A percentile compares a stretch with the other conserved stretches of the same genome.
phyloP scores from a whole-genome alignment of 2,329 filamentous ascomycete species.

The Fusarium sp. region DNA sequence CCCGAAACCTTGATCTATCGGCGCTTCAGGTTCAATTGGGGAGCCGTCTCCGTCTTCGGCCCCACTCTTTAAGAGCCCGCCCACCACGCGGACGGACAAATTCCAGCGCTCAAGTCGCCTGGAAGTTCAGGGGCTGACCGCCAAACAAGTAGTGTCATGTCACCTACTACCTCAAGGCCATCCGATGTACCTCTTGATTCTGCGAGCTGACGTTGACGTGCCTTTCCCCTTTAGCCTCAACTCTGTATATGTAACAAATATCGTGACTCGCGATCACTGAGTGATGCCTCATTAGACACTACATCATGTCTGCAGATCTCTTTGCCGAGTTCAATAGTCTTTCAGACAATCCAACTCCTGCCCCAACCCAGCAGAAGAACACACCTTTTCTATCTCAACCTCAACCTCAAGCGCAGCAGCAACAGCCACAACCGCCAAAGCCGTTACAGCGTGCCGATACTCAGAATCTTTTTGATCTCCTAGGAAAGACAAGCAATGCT shows the following conservation, averaged over 20 bases:
- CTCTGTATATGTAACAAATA: constrained; percentile 3
- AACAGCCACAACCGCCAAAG: constrained; percentile 11
- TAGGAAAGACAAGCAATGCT: constrained; percentile 31
- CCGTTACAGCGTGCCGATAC: constrained; percentile 28
- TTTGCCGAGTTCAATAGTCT: constrained; percentile 71
- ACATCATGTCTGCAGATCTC: constrained; percentile 71
- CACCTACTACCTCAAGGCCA: not conserved
- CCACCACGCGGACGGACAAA: constrained; percentile 1
- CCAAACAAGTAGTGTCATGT: constrained; percentile 28
- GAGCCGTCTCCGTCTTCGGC: constrained; percentile 26
- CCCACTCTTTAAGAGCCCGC: constrained; percentile 26
- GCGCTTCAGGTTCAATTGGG: constrained; percentile 30
- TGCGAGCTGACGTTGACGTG: not conserved
- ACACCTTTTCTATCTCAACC: constrained; percentile 23
- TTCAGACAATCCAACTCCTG: constrained; percentile 52
- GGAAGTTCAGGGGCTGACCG: constrained; percentile 31
- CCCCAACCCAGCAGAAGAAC: constrained; percentile 32
- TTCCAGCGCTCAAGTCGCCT: constrained; percentile 3
- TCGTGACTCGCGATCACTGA: constrained; percentile 13
- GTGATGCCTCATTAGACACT: constrained; percentile 31
- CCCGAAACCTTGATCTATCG: constrained; percentile 23
- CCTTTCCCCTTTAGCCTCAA: not conserved
- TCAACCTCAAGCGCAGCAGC: constrained; percentile 11
- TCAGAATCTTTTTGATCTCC: constrained; percentile 46
- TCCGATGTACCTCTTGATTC: constrained; percentile 6